Base-by-base conservation (phyloP, 495 filamentous ascomycete genomes). In the Astrothelium macrocarpum region DNA sequence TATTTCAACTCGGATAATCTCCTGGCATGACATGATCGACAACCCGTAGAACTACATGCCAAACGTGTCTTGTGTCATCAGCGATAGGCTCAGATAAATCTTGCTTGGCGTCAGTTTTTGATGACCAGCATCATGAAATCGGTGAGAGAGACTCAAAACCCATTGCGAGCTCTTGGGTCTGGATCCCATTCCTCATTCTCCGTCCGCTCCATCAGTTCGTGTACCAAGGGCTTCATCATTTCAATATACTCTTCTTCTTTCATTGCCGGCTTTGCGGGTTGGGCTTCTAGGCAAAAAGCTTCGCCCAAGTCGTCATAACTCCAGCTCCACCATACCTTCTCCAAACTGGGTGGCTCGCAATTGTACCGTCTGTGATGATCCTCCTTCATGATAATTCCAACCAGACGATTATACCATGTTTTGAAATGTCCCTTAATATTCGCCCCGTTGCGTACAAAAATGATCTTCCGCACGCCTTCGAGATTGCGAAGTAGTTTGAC, bases 281-380 rank as follows among this genome's bases (percentile, higher is more conserved):
- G 10, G 1, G 67, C 67, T n/a, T 62, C 53, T 12, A 74, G 45
- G 26, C 64, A 62, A 53, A 71, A 71, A 20, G 32, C 62, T 64
- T 70, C 60, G 2, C 60, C 68, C n/a, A 28, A 28, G 0, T 69
- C 60, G 64, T 71, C 67, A 59, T 64, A 72, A 14, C 61, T 62
- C 72, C 72, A 74, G 58, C 59, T 60, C 72, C 72, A 74, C 72
- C 72, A 74, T 7, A 63, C 65, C 4, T 59, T 62, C 58, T 70
- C 69, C 36, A 65, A 20, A 49, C 62, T 45, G 1, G 66, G 61
- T 9, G 63, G 67, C 2, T 46, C 28, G 18, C 36, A 64, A 42
- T 69, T 66, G 58, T 70, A 74, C 26, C 72, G 59, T 46, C 69
- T 60, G 1, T 66, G 63, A 59, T 71, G 72, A 61, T 74, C 72